Base-by-base conservation (phyloP, 768 basidiomycete species). In the Pulveroboletus frians region DNA sequence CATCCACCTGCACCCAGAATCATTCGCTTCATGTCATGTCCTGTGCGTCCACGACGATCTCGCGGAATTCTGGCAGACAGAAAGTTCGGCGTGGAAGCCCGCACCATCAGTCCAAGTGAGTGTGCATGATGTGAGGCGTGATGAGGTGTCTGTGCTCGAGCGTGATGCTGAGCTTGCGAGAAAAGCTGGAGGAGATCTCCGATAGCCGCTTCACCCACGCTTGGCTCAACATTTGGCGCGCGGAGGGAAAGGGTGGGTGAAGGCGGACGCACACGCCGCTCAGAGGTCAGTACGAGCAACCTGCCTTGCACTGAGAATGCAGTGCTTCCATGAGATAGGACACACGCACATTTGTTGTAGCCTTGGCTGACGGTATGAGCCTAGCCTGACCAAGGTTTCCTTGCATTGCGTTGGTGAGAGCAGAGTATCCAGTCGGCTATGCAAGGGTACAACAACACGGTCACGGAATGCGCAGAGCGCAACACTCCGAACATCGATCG, bases 401-500 rank as follows among this genome's bases (percentile, higher is more conserved):
- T 84, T 79, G 29, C 73, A 69, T 39, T 74, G 78, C 1, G 76
- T 67, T 40, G 75, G 66, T 21, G 76, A 77, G 30, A 90, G 72
- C 11, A 83, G 76, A 3, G 72, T 65, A 38, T 81, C 74, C 11
- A 91, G 67, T 9, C 79, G 72, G 45, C 76, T 60, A 43, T 73
- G 78, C 15, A 85, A 70, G 0, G 88, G 85, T 17, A 88, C 71
- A 31, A 92, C 80, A 49, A 92, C 81, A 47, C 77, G 78, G 69
- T 92, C 89, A 26, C 90, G 80, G 64, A 92, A 92, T 8, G 85
- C 80, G 36, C 81, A 77, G 21, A 92, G 73, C 6, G 88, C 85
- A n/a, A 92, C 76, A 6, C 80, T 80, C 27, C 90, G 83, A 21
- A 92, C 88, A 54, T 92, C 90, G 45, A 92, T 88, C 31, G 78